Evolutionary conservation across 768 basidiomycete species (phyloP).

Genomic region (Russula compacta): DNA sequence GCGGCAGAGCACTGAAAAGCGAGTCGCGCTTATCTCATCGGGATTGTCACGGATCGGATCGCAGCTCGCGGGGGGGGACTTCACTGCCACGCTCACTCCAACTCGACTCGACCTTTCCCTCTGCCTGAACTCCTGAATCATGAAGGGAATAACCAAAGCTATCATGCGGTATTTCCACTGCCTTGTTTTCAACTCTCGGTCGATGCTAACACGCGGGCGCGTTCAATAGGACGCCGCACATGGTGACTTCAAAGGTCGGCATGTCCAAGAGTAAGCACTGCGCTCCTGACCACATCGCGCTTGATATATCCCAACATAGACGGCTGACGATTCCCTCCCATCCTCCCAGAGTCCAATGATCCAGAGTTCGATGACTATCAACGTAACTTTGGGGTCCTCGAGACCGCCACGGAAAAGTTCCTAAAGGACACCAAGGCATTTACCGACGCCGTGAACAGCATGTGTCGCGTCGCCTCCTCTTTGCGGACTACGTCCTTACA

Average conservation of each 20-base stretch:
- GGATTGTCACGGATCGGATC: no score
- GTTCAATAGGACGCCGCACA: slow-evolving; percentile 70
- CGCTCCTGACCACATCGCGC: neutral
- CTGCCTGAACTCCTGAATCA: neutral
- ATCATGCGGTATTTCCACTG: slow-evolving; percentile 51
- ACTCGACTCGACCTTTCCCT: neutral
- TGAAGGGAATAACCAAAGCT: slow-evolving; percentile 77
- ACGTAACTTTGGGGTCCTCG: slow-evolving; percentile 66
- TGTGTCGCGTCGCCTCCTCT: slow-evolving; percentile 23
- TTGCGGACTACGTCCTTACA: neutral
- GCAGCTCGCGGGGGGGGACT: no score
- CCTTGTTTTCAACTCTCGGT: no score
- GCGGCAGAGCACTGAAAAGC: neutral
- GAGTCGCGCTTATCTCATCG: slow-evolving; percentile 5
- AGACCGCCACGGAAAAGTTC: slow-evolving; percentile 78
- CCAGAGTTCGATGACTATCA: slow-evolving; percentile 86
- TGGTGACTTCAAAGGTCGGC: slow-evolving; percentile 80
- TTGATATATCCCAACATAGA: no score
- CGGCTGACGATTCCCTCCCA: neutral
- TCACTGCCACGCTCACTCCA: no score
- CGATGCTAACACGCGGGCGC: neutral
- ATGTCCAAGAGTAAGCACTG: slow-evolving; percentile 74
- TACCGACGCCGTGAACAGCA: slow-evolving; percentile 71
- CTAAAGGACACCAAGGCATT: slow-evolving; percentile 88
- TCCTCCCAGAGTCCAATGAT: slow-evolving; percentile 58